Evolutionary conservation across 345 rosid species (phyloP).

Genomic region (Kernera saxatilis): DNA sequence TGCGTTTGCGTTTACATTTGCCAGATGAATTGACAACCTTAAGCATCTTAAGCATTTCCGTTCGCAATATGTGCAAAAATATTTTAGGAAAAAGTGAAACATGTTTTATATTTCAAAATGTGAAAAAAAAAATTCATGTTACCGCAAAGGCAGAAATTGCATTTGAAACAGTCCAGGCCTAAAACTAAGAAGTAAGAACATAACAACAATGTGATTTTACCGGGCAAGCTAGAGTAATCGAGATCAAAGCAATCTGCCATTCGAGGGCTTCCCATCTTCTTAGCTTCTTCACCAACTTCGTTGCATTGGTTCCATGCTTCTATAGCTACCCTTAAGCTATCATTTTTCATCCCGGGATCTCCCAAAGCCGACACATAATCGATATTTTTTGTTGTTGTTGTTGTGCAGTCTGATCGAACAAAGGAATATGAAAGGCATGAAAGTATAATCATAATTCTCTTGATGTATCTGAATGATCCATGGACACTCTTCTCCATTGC

Average conservation of each 20-base stretch:
- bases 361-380: slow-evolving; percentile 23
- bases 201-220: slow-evolving; percentile 6
- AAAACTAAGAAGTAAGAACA: background rate
- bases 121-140: background rate
- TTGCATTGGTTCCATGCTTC: slow-evolving; percentile 76
- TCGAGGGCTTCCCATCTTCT: slow-evolving; percentile 63
- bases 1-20: background rate
- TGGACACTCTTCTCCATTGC: slow-evolving; percentile 10
- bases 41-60: background rate
- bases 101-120: background rate
- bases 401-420: slow-evolving; percentile 3
- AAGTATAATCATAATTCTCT: slow-evolving; percentile 6
- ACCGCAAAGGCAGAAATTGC: background rate
- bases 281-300: slow-evolving; percentile 61
- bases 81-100: background rate
- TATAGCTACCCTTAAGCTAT: slow-evolving; percentile 47
- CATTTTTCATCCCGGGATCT: slow-evolving; percentile 43
- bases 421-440: slow-evolving; percentile 15
- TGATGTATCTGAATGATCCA: slow-evolving; percentile 5
- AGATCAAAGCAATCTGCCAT: slow-evolving; percentile 78
- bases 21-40: background rate
- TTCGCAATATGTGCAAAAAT: background rate
- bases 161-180: background rate
- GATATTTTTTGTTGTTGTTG: background rate
- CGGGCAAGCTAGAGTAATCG: slow-evolving; percentile 20